Base-by-base conservation (phyloP, 2,329 filamentous ascomycete species). In the Microdochium trichocladiopsis region DNA sequence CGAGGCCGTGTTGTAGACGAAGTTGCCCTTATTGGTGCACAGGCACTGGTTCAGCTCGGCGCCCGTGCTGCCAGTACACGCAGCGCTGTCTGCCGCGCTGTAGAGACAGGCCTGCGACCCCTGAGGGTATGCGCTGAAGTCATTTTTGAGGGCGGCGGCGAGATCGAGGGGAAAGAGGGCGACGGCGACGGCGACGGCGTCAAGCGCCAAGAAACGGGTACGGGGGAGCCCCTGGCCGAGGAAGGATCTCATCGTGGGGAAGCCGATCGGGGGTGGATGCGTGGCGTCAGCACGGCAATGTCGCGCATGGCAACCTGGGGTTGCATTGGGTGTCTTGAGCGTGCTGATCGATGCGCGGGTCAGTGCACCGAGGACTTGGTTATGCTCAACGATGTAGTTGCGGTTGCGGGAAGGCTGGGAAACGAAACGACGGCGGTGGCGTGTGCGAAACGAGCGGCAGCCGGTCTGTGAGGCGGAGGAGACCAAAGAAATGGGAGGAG, bases 1-100 rank as follows among this genome's bases (percentile, higher is more conserved):
- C 12, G 55, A 57, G 2, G 77, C 78, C 2, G 74, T 60, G 31
- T 69, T 68, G 21, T 70, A 72, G 54, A 80, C 65, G 60, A 80
- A 82, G 56, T 72, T 66, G 51, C 73, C 73, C 28, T 68, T 64
- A 56, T 80, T 78, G 55, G 62, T 61, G 60, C 78, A 82, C 2
- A 80, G 67, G 51, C 78, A 82, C 2, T 60, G 50, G 57, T 81
- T 80, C 55, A 79, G 65, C 25, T 69, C 63, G 0, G 58, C 47
- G 2, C 69, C 66, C 0, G 69, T 70, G 21, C 60, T 59, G 18
- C 72, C 72, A 4, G 64, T 63, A 63, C 78, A 82, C 4, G 62
- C 58, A 16, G 70, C 72, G 21, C 53, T 28, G 48, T 66, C 59
- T 25, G 75, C 69, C 4, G 76, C 66, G 16, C 66, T 48, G 56